Conservation (phyloP, 148 eudicot species). For the Amaranthus hypochondriacus region DNA sequence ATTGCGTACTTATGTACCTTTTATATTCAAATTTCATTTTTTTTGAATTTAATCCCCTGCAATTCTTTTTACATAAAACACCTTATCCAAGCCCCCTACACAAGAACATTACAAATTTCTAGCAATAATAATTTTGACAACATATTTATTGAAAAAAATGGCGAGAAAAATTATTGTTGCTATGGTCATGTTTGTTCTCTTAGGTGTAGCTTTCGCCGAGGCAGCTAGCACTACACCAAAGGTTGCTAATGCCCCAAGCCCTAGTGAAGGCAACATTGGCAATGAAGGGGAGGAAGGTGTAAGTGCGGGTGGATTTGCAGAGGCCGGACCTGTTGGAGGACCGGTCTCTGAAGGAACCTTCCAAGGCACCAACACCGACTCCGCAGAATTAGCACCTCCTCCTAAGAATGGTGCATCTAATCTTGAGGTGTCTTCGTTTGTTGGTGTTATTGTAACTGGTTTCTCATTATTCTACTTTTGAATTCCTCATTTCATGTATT, state of each 20-base stretch:
- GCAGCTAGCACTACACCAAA: not conserved
- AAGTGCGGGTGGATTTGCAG: conserved; percentile 10
- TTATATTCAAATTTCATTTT: conserved; percentile 2
- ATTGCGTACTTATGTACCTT: conserved; percentile 3
- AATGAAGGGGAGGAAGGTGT: not conserved
- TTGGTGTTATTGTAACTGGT: conserved; percentile 7
- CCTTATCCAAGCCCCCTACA: not conserved
- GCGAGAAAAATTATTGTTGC: conserved; percentile 15
- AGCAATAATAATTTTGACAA: not conserved
- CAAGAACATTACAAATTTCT: not conserved
- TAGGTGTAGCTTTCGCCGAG: conserved; percentile 19
- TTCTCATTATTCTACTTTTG: conserved; percentile 20
- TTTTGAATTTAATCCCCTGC: not conserved
- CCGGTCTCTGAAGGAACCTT: conserved; percentile 12
- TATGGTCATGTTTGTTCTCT: conserved; percentile 9
- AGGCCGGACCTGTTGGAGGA: conserved; percentile 27
- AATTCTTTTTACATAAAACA: not conserved
- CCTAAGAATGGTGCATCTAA: conserved; percentile 15
- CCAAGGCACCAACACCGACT: not conserved
- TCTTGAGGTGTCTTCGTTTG: conserved; percentile 11
- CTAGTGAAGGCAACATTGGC: not conserved
- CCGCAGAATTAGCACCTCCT: not conserved
- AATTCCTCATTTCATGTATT: not conserved
- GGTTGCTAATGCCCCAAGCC: conserved; percentile 4
- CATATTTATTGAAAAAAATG: conserved; percentile 6